Base-by-base conservation (phyloP, 768 basidiomycete genomes). In the Roridomyces roridus region DNA sequence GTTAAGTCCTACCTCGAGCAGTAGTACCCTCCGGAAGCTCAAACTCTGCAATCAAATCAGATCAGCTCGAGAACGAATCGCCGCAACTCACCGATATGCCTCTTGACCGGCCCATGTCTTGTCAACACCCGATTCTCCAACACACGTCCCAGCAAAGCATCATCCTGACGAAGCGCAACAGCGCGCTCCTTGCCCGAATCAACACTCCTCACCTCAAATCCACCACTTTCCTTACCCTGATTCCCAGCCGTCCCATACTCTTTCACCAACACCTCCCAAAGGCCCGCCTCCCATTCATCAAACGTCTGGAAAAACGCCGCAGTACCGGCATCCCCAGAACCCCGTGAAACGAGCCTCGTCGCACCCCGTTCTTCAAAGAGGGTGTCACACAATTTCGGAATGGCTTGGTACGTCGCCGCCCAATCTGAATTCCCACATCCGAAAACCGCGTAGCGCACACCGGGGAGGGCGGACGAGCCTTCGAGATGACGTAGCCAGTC, bases 401-500 rank as follows among this genome's bases (percentile, higher is more conserved):
- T 75, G 17, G 72, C 71, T 60, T 80, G 79, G 65, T 70, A 83
- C 1, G 79, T 81, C 31, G 70, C 63, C 6, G 71, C 71, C 80
- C 81, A 83, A 54, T 83, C 81, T 23, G 69, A 69, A 65, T 83
- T 77, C 10, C 81, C 81, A 56, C 77, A 79, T 0, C 80, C 81
- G 53, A 83, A 81, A 17, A 83, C 77, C 4, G 75, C 77, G 47
- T 70, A 83, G 17, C 66, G 66, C 23, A 77, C 69, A 25, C 69
- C 67, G 4, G 54, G 52, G 40, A 77, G 65, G 46, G 68, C 64
- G 12, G 50, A n/a, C n/a, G n/a, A 40, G 26, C 59, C 67, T 10
- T 70, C 60, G 7, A 76, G 62, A 56, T 57, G 68, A 25, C 65
- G 68, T 14, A 82, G 50, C 72, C 77, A 77, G 31, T 77, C 72